phyloP scores from a whole-genome alignment of 2,329 filamentous ascomycete species.

The Apiospora kogelbergensis region DNA sequence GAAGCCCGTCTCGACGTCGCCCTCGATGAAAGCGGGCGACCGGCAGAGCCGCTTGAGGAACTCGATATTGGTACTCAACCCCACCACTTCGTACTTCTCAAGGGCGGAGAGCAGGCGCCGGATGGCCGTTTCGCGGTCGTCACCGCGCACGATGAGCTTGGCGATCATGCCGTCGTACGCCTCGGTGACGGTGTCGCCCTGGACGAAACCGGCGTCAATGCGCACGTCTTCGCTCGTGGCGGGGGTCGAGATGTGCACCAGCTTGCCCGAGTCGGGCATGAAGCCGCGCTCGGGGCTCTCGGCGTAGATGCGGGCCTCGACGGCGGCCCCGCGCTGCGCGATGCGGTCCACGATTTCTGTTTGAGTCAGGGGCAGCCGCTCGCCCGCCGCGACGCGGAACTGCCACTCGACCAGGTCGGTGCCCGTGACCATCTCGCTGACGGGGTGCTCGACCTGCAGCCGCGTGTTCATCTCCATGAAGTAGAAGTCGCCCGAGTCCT shows the following conservation, averaged over 20 bases:
- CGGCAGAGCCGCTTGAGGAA: conserved; percentile 88
- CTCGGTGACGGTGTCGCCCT: conserved; percentile 88
- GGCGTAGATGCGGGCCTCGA: conserved; percentile 95
- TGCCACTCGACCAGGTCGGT: conserved; percentile 92
- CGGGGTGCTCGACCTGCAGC: conserved; percentile 94
- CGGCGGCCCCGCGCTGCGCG: conserved; percentile 74
- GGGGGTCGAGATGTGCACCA: conserved; percentile 81
- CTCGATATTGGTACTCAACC: conserved; percentile 92
- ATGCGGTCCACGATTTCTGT: conserved; percentile 73
- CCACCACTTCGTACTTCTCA: conserved; percentile 88
- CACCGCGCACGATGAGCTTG: conserved; percentile 89
- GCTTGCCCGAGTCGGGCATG: conserved; percentile 86
- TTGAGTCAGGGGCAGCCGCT: conserved; percentile 56
- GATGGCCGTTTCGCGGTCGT: conserved; percentile 76
- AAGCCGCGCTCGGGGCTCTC: conserved; percentile 92
- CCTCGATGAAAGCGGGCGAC: conserved; percentile 77
- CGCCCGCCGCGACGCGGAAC: conserved; percentile 69
- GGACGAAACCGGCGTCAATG: conserved; percentile 89
- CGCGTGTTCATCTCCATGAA: conserved; percentile 85
- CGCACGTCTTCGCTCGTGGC: conserved; percentile 69
- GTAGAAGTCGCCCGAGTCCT: conserved; percentile 77
- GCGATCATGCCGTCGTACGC: conserved; percentile 99
- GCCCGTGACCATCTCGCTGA: conserved; percentile 71
- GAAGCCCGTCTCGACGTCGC: conserved; percentile 93
- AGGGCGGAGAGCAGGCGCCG: conserved; percentile 79